These are phyloP conservation scores for Hypoxylon cercidicola DNA, from an alignment of 495 filamentous ascomycete species.

Conservation along the genomic window DNA sequence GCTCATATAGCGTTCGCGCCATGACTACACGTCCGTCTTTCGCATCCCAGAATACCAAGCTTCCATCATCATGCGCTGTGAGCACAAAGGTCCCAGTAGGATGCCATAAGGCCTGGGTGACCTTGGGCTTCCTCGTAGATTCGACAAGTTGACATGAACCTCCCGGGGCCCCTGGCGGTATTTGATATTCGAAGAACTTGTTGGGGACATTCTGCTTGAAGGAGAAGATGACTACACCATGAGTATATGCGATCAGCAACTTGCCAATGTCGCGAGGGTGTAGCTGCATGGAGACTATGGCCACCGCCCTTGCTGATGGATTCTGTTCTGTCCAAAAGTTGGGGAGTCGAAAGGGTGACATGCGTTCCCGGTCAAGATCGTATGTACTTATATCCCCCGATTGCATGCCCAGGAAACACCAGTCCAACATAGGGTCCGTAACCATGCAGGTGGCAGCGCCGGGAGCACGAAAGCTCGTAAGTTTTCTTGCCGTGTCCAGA, in stretches of 20 bases:
- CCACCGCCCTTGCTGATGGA: constrained; percentile 53
- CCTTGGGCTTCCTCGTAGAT: constrained; percentile 71
- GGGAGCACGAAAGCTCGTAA: constrained; percentile 75
- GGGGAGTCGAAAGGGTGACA: constrained; percentile 80
- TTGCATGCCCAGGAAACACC: constrained; percentile 81
- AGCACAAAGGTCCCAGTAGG: constrained; percentile 91
- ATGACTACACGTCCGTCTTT: constrained; percentile 89
- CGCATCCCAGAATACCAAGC: constrained; percentile 91
- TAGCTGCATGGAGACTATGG: constrained; percentile 75
- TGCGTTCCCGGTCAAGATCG: constrained; percentile 82
- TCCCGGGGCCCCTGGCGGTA: constrained; percentile 87
- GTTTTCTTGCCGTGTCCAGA: constrained; percentile 65
- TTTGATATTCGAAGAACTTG: constrained; percentile 83
- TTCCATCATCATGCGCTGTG: constrained; percentile 89
- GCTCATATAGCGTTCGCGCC: constrained; percentile 80
- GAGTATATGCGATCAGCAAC: constrained; percentile 84
- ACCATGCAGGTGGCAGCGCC: constrained; percentile 74
- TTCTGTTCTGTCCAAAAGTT: constrained; percentile 81
- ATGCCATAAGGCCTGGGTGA: constrained; percentile 90
- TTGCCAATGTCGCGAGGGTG: constrained; percentile 95
- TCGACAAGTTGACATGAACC: constrained; percentile 64
- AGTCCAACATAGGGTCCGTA: constrained; percentile 90
- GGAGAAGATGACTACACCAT: constrained; percentile 87
- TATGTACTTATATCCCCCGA: constrained; percentile 87
- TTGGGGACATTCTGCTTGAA: constrained; percentile 86